These are phyloP conservation scores for Trypanosoma boissoni DNA, from an alignment of 208 protist species.

Conservation along the genomic window DNA sequence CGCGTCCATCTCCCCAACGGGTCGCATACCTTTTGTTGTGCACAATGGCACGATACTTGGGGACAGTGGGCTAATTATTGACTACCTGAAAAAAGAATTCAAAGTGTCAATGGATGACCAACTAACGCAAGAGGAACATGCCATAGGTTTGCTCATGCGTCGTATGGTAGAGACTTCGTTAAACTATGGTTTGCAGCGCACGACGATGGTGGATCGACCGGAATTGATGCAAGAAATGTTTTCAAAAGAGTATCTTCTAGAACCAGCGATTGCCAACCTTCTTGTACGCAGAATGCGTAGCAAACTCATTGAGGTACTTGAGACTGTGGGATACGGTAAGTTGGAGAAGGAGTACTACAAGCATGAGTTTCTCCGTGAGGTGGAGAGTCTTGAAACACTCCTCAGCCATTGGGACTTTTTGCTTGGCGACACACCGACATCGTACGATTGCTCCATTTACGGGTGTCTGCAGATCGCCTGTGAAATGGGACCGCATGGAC, in stretches of 20 bases:
- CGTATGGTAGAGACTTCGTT: constrained; percentile 64
- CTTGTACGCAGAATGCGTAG: constrained; percentile 53
- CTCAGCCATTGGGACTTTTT: constrained; percentile 35
- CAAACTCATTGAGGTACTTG: constrained; percentile 43
- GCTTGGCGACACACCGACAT: constrained; percentile 47
- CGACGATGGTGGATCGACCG: constrained; percentile 52
- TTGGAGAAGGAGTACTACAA: constrained; percentile 48
- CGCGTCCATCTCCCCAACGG: constrained; percentile 46
- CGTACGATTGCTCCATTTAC: constrained; percentile 70
- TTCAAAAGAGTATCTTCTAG: constrained; percentile 43
- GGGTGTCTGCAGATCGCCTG: constrained; percentile 59
- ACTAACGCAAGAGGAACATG: constrained; percentile 47
- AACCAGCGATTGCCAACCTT: constrained; percentile 36
- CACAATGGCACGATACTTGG: constrained; percentile 48
- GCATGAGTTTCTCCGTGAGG: constrained; percentile 54
- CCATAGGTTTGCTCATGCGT: constrained; percentile 39
- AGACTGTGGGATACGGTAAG: constrained; percentile 50
- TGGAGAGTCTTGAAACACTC: constrained; percentile 56
- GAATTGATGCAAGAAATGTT: constrained; percentile 57
- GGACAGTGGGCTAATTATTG: constrained; percentile 57
- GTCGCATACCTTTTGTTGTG: constrained; percentile 60
- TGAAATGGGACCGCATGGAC: constrained; percentile 45
- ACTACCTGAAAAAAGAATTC: constrained; percentile 53
- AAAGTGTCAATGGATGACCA: constrained; percentile 45
- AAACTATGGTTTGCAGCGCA: constrained; percentile 66